Evolutionary conservation across 2,329 filamentous ascomycete species (phyloP), one percentile per base, ranked within the genome.

Genomic region (Graphilbum ipis-grandicollis): DNA sequence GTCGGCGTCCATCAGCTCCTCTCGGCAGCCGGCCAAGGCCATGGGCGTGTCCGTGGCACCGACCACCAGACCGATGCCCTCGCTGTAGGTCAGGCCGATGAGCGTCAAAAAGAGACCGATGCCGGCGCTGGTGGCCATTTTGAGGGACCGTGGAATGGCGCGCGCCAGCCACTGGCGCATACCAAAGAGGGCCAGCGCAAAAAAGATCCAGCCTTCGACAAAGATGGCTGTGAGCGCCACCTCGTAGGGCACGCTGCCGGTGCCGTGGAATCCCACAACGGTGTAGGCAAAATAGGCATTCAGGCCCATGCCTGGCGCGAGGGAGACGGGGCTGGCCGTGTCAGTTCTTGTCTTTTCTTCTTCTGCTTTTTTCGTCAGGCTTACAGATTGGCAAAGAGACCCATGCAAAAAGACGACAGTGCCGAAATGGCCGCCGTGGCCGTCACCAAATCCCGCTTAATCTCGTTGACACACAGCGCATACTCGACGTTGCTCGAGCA

Each of bases 311-410:
- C 72, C 72, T 6, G 72, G 72, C 34, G 72, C 77, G 29, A 23
- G 13, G 5, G 31, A 37, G 14, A 26, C 18, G 9, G 34, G 34
- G 44, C 40, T 48, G 41, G n/a, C n/a, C n/a, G n/a, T n/a, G n/a
- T n/a, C n/a, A n/a, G n/a, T n/a, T n/a, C n/a, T n/a, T n/a, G n/a
- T n/a, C n/a, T n/a, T n/a, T n/a, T n/a, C n/a, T n/a, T n/a, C n/a
- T n/a, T n/a, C n/a, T n/a, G n/a, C n/a, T n/a, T n/a, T n/a, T n/a
- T n/a, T n/a, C n/a, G n/a, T n/a, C n/a, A n/a, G n/a, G n/a, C n/a
- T n/a, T 81, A 82, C 36, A 90, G 67, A 46, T 92, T 92, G 21
- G 83, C 83, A 39, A 85, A 65, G n/a, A 86, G 65, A 4, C 83
- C 83, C 59, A 92, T 86, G 44, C 68, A 63, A 47, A 90, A 76